A percentile compares a stretch with the other conserved stretches of the same genome.
phyloP scores from a whole-genome alignment of 768 basidiomycete genomes.

The Neoboletus magnificus region DNA sequence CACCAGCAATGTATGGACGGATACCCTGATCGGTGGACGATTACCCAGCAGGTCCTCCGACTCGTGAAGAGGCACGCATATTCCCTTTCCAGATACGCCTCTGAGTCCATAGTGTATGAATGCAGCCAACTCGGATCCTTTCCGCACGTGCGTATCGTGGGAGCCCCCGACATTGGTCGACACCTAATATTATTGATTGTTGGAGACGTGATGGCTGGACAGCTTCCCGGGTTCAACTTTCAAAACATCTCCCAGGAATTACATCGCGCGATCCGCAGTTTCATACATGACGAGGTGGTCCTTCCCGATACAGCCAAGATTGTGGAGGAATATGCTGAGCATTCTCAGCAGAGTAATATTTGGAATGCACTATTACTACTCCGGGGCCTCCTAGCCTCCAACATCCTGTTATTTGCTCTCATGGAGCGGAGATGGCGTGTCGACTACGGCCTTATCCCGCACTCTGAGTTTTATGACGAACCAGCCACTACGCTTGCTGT shows the following conservation, averaged over 20 bases:
- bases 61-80: constrained; percentile 7
- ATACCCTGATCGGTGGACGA: constrained; percentile 21
- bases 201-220: not conserved
- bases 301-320: not conserved
- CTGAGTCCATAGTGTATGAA: not conserved
- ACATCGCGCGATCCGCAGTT: not conserved
- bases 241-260: not conserved
- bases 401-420: not conserved
- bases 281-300: not conserved
- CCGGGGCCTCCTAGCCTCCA: not conserved
- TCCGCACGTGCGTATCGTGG: not conserved
- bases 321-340: not conserved
- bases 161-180: not conserved
- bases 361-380: not conserved
- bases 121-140: not conserved
- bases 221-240: not conserved
- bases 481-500: no score
- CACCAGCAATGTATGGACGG: not conserved
- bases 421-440: not conserved
- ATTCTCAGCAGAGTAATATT: not conserved
- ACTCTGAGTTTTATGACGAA: no score
- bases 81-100: not conserved
- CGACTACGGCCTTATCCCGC: not conserved
- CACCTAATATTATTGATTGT: not conserved
- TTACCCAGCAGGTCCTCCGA: constrained; percentile 25